Conservation (phyloP, 1,284 basidiomycete species). For the Trichosporon ovoides region DNA sequence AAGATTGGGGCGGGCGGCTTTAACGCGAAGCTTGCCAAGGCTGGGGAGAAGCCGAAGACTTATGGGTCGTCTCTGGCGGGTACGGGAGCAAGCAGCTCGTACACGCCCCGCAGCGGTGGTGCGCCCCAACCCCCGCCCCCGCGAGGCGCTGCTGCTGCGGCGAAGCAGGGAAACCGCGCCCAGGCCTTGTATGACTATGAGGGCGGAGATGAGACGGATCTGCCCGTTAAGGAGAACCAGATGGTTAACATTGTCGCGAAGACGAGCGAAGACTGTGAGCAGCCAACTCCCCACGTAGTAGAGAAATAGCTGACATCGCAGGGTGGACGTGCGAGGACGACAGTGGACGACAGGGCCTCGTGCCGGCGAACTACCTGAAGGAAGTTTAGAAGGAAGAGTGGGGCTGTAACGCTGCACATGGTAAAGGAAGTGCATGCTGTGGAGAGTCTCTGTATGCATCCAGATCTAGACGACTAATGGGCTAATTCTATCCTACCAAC, state of each 20-base stretch:
- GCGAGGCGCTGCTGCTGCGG: neutral
- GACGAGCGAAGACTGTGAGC: slow-evolving; percentile 44
- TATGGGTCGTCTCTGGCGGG: neutral
- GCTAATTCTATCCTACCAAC: slow-evolving; percentile 2
- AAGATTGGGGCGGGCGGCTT: slow-evolving; percentile 21
- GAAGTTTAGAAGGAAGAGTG: slow-evolving; percentile 24
- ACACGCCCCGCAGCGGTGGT: neutral
- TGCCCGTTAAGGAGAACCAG: slow-evolving; percentile 36
- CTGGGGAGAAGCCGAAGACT: slow-evolving; percentile 10
- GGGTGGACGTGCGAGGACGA: slow-evolving; percentile 48
- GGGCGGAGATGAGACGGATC: slow-evolving; percentile 33
- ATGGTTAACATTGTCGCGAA: slow-evolving; percentile 42
- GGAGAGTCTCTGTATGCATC: slow-evolving; percentile 1
- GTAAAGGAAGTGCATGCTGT: neutral
- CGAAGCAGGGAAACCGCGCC: slow-evolving; percentile 15
- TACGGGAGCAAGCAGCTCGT: neutral
- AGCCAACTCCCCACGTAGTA: too few species aligned
- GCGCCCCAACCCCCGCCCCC: neutral
- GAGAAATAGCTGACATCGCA: slow-evolving; percentile 20
- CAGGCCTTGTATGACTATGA: slow-evolving; percentile 43
- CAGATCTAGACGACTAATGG: neutral
- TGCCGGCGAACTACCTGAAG: slow-evolving; percentile 42
- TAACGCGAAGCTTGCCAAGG: slow-evolving; percentile 9
- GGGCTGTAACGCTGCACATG: neutral
- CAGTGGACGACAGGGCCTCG: slow-evolving; percentile 36